Evolutionary conservation across 495 filamentous ascomycete genomes (phyloP).

Genomic region (Xanthoparmelia taractica): DNA sequence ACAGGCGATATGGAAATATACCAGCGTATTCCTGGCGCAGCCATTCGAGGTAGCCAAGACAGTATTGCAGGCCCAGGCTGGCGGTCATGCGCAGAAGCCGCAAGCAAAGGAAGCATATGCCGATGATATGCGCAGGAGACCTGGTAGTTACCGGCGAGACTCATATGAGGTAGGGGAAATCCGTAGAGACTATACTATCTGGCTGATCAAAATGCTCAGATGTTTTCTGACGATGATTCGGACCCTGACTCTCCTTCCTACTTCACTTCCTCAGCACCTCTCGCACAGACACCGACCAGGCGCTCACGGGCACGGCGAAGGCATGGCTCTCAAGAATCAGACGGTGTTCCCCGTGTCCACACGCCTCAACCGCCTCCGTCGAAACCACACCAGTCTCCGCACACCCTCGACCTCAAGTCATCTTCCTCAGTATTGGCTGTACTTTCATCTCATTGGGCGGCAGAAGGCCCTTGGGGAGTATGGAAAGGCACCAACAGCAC

Average conservation of each 20-base stretch:
- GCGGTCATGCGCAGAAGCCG: constrained; percentile 12
- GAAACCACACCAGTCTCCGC: constrained; percentile 35
- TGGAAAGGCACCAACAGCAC: constrained; percentile 94
- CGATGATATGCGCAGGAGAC: constrained; percentile 28
- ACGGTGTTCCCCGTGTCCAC: constrained; percentile 22
- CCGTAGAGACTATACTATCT: background rate
- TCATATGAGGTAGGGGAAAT: constrained; percentile 30
- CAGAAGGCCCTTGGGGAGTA: constrained; percentile 80
- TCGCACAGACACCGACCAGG: constrained; percentile 42
- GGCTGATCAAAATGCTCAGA: constrained; percentile 22
- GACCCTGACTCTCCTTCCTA: constrained; percentile 76
- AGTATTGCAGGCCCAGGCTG: constrained; percentile 69
- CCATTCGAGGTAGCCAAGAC: constrained; percentile 96
- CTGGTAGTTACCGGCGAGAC: constrained; percentile 35
- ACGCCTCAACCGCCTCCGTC: constrained; percentile 32
- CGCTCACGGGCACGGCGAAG: constrained; percentile 35
- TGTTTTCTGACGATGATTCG: constrained; percentile 51
- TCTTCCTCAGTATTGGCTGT: constrained; percentile 70
- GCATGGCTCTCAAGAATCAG: constrained; percentile 35
- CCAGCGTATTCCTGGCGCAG: constrained; percentile 74
- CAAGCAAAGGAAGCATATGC: constrained; percentile 22
- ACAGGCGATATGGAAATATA: constrained; percentile 79
- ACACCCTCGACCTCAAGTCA: constrained; percentile 60
- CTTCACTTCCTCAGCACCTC: constrained; percentile 68
- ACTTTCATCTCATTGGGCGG: constrained; percentile 76